phyloP scores from a whole-genome alignment of 2,329 filamentous ascomycete genomes.

The Sporothrix mexicana region DNA sequence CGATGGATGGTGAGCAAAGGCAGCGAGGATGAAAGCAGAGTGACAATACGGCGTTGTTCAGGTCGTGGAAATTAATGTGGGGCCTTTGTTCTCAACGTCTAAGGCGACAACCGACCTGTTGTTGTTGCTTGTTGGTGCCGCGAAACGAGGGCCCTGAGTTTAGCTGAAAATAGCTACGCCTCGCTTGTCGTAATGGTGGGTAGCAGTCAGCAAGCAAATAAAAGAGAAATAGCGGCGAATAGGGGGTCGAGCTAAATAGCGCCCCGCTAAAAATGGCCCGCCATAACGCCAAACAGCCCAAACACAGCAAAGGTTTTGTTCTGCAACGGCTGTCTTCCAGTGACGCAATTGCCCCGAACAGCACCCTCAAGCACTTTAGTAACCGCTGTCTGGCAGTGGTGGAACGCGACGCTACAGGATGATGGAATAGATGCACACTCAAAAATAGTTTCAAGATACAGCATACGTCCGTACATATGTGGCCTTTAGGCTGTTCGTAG shows the following conservation, averaged over 20 bases:
- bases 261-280: slow-evolving; percentile 7
- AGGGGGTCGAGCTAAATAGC: too few relatives aligned
- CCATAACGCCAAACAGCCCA: background rate
- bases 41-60: slow-evolving; percentile 2
- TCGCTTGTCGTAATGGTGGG: slow-evolving; percentile 9
- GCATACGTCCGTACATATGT: background rate
- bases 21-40: slow-evolving; percentile 1
- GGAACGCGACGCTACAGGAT: slow-evolving; percentile 3
- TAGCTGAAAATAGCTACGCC: background rate
- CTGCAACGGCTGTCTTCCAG: slow-evolving; percentile 12
- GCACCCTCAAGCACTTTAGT: background rate
- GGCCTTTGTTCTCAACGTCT: background rate
- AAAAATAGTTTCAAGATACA: background rate
- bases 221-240: background rate
- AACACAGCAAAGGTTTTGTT: background rate
- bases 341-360: slow-evolving; percentile 16
- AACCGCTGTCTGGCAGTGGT: background rate
- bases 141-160: slow-evolving; percentile 13
- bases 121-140: background rate
- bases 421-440: slow-evolving; percentile 16
- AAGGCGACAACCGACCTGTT: background rate
- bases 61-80: slow-evolving; percentile 28
- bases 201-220: background rate
- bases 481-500: background rate
- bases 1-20: background rate